Evolutionary conservation across 176 grass and related monocot genomes (phyloP), one percentile per base, ranked within the genome.

Genomic region (Triticum monococcum): DNA sequence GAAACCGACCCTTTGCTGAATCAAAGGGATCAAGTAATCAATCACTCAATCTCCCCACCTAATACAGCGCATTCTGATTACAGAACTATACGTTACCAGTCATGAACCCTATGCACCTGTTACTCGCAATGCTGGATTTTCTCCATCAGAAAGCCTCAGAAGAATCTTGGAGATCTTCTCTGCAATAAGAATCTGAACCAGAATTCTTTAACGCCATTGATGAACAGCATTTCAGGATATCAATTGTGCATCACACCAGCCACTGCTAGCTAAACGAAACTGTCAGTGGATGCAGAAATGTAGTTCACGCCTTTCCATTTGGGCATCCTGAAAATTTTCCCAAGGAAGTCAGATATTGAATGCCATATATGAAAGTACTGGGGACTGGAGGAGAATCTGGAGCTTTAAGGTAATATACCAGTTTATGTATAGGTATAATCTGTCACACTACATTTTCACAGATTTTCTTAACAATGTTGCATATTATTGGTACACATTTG

Each of bases 401-500:
- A 52, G 35, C 36, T 54, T 16, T 24, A 33, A 87, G 80, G 79
- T 5, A 67, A 32, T 80, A 54, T 54, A 90, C 89, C 89, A 87
- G 9, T 75, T 79, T 30, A 25, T 70, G 76, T 77, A 37, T 30
- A 10, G 5, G 26, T 80, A 68, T 66, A 74, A 37, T 83, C 85
- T 0, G 1, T 46, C 11, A 67, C 28, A 50, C 24, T 67, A 74
- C 66, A 87, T 36, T 70, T 79, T 67, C 72, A 37, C 48, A 7
- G 46, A n/a, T 78, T 62, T 83, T 64, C 38, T 48, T 23, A 35
- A 32, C 9, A 86, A 54, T 83, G 48, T 4, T 82, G 78, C 22
- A n/a, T 28, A 69, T 69, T 36, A 78, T 45, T 63, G 71, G 62
- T 64, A 38, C 32, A 24, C 70, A 7, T 86, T 46, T 82, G 83